Percentiles rank a stretch among this genome's conserved stretches.
Conservation (phyloP, 2,329 filamentous ascomycete species). For the Diaporthe nobilis region DNA sequence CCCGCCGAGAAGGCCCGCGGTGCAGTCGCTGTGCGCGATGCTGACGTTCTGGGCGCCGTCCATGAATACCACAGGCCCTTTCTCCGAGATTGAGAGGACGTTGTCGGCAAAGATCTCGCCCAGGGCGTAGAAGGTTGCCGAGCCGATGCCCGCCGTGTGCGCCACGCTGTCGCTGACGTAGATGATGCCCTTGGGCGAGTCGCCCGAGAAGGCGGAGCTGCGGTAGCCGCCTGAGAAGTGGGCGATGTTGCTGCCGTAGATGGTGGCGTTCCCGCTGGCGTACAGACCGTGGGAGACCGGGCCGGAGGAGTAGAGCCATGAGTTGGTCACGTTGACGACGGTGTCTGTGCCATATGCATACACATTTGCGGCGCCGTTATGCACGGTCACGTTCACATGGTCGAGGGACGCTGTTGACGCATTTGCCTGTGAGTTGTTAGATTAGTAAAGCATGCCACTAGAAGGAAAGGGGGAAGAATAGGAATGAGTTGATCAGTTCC, state of each 20-base stretch:
- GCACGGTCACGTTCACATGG: conserved; percentile 50
- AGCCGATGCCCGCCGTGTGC: conserved; percentile 50
- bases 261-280: conserved; percentile 51
- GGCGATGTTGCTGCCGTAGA: conserved; percentile 45
- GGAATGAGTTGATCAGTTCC: not conserved
- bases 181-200: conserved; percentile 49
- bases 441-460: not conserved
- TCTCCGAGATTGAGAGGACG: conserved; percentile 47
- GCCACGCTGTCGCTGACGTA: conserved; percentile 49
- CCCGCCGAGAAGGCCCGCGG: conserved; percentile 49
- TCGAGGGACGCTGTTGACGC: conserved; percentile 46
- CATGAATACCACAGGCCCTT: conserved; percentile 47
- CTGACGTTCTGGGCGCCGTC: conserved; percentile 47
- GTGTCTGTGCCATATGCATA: conserved; percentile 50
- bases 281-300: conserved; percentile 52
- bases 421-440: conserved; percentile 44
- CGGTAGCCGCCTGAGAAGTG: conserved; percentile 51
- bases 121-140: conserved; percentile 51
- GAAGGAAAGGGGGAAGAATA: not conserved
- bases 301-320: conserved; percentile 51
- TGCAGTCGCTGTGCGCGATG: conserved; percentile 45
- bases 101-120: conserved; percentile 48
- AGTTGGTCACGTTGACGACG: conserved; percentile 46
- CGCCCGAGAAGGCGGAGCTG: conserved; percentile 52
- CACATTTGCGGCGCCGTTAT: conserved; percentile 53